Evolutionary conservation across 1,139 yeast species (phyloP).

Genomic region (Candida tropicalis): DNA sequence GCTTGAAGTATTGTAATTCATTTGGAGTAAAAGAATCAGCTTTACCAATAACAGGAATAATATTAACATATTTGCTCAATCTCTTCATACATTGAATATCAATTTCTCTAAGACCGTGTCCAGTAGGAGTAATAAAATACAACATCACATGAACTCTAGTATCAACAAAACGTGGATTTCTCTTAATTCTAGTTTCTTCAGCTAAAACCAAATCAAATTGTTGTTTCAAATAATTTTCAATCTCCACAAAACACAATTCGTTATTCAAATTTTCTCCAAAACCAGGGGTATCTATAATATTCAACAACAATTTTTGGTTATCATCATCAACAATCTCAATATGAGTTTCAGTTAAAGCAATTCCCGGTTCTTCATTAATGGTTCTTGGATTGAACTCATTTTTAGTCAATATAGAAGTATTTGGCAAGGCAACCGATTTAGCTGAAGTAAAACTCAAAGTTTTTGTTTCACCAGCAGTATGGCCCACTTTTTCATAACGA

Average conservation of each 20-base stretch:
- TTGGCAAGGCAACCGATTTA: slow-evolving; percentile 54
- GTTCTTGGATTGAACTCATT: slow-evolving; percentile 45
- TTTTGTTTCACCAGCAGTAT: slow-evolving; percentile 39
- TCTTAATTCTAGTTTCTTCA: slow-evolving; percentile 87
- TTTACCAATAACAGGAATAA: slow-evolving; percentile 84
- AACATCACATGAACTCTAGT: slow-evolving; percentile 74
- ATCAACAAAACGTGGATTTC: slow-evolving; percentile 82
- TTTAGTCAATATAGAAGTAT: slow-evolving; percentile 44
- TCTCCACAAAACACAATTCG: slow-evolving; percentile 64
- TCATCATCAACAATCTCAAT: slow-evolving; percentile 76
- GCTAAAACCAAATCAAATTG: slow-evolving; percentile 91
- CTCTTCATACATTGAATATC: slow-evolving; percentile 79
- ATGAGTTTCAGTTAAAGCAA: slow-evolving; percentile 67
- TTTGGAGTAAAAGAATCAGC: slow-evolving; percentile 83
- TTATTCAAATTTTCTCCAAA: slow-evolving; percentile 74
- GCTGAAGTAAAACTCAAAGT: slow-evolving; percentile 54
- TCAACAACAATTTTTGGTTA: slow-evolving; percentile 66
- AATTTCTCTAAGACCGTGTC: slow-evolving; percentile 75
- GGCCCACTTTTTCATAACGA: slow-evolving; percentile 44
- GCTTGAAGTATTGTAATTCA: slow-evolving; percentile 65
- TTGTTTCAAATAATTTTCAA: slow-evolving; percentile 76
- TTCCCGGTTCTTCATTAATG: slow-evolving; percentile 58
- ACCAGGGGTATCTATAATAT: slow-evolving; percentile 76
- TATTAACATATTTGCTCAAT: slow-evolving; percentile 78
- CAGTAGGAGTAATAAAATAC: slow-evolving; percentile 74